Percentiles rank a stretch among this genome's conserved stretches.
phyloP scores from a whole-genome alignment of 345 rosid species.

The Turnera subulata region DNA sequence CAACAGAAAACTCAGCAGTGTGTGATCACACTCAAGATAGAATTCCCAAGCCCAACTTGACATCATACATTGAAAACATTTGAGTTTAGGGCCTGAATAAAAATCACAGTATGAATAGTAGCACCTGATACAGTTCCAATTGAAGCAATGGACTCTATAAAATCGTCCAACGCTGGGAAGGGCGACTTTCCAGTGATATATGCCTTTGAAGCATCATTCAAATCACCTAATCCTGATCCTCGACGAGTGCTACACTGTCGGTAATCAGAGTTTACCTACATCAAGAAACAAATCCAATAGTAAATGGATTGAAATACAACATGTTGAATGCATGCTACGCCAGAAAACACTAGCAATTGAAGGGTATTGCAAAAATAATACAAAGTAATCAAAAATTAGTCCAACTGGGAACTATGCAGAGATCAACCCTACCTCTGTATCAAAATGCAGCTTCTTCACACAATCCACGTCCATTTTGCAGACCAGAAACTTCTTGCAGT shows the following conservation, averaged over 20 bases:
- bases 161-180: conserved; percentile 72
- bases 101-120: conserved; percentile 9
- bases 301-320: not conserved
- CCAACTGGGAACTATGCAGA: conserved; percentile 15
- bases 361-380: not conserved
- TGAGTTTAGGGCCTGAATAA: not conserved
- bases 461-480: conserved; percentile 90
- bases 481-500: conserved; percentile 77
- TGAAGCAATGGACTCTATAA: conserved; percentile 70
- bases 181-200: conserved; percentile 67
- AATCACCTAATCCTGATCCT: conserved; percentile 30
- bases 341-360: too few relatives aligned
- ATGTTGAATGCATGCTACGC: not conserved
- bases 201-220: conserved; percentile 39
- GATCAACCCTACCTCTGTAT: conserved; percentile 64
- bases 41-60: too few relatives aligned
- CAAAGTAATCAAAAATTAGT: not conserved
- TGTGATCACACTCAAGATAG: too few relatives aligned
- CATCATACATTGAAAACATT: too few relatives aligned
- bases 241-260: conserved; percentile 31
- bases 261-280: conserved; percentile 49
- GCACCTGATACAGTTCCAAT: conserved; percentile 63
- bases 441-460: conserved; percentile 77
- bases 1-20: too few relatives aligned
- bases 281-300: conserved; percentile 7